These are phyloP conservation scores for Aureobasidium uvarum DNA, from an alignment of 2,329 filamentous ascomycete species.

Conservation along the genomic window DNA sequence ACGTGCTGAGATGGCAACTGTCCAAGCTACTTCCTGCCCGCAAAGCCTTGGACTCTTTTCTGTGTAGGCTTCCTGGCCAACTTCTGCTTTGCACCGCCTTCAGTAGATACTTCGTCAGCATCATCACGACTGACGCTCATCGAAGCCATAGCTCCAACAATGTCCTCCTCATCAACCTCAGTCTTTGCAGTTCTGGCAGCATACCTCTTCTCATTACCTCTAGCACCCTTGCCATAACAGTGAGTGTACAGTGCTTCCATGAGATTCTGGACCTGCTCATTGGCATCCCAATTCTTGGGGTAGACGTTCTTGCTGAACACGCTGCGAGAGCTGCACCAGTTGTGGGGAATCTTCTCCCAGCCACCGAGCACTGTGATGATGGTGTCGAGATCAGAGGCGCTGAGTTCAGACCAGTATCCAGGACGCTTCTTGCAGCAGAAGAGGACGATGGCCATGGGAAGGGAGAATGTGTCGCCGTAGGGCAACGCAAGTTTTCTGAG, in stretches of 20 bases:
- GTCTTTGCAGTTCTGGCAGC: background rate
- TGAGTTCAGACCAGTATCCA: background rate
- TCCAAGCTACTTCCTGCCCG: background rate
- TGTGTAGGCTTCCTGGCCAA: background rate
- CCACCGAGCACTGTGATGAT: slow-evolving; percentile 6
- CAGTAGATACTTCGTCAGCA: background rate
- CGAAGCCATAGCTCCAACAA: background rate
- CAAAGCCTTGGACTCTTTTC: background rate
- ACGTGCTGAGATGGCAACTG: background rate
- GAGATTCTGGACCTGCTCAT: background rate
- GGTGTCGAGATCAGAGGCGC: background rate
- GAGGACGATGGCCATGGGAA: slow-evolving; percentile 6
- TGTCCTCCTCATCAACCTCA: background rate
- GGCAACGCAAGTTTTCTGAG: background rate
- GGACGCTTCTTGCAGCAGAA: slow-evolving; percentile 15
- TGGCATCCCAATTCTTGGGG: background rate
- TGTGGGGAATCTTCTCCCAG: background rate
- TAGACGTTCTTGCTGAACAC: background rate
- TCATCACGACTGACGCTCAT: background rate
- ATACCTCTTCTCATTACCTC: slow-evolving; percentile 1
- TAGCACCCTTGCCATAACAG: slow-evolving; percentile 1
- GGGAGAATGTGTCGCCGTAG: background rate
- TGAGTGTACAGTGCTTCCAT: background rate
- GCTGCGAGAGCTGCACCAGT: slow-evolving; percentile 3
- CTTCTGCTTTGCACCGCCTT: background rate